Evolutionary conservation across 805 yeast species (phyloP).

Genomic region (Metschnikowia reukaufii): DNA sequence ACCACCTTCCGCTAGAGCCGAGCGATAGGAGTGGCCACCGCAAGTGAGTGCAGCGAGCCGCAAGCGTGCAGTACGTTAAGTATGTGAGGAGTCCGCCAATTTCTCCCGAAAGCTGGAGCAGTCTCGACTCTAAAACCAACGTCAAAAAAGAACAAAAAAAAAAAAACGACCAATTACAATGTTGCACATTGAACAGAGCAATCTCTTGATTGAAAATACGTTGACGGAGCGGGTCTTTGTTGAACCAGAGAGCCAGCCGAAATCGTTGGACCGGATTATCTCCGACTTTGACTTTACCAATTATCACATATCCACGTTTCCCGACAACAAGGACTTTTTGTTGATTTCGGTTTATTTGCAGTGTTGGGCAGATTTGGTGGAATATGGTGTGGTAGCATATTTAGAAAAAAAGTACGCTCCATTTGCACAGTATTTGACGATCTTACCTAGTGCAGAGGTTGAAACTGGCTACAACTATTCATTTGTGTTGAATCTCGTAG

Average conservation of each 20-base stretch:
- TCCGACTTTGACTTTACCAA: constrained; percentile 96
- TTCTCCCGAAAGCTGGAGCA: neutral
- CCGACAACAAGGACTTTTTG: constrained; percentile 65
- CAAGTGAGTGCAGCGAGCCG: neutral
- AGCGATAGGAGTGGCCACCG: neutral
- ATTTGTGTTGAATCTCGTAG: constrained; percentile 59
- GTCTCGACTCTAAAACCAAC: neutral
- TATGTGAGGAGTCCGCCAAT: neutral
- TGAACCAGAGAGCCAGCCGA: constrained; percentile 29
- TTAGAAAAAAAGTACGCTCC: constrained; percentile 51
- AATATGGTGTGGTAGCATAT: constrained; percentile 61
- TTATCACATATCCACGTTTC: constrained; percentile 82
- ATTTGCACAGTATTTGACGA: constrained; percentile 35
- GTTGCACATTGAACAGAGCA: constrained; percentile 85
- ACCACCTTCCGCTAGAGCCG: neutral
- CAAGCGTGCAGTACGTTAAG: neutral
- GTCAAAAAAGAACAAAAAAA: neutral
- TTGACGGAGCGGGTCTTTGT: constrained; percentile 65
- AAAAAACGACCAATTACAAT: constrained; percentile 35
- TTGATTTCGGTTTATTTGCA: constrained; percentile 70
- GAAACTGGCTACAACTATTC: constrained; percentile 87
- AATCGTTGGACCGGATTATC: constrained; percentile 76
- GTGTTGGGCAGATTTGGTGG: constrained; percentile 71
- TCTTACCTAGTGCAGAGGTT: constrained; percentile 33
- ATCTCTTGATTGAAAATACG: constrained; percentile 77